Evolutionary conservation across 495 filamentous ascomycete species (phyloP).

Genomic region (Penicillium flavigenum): DNA sequence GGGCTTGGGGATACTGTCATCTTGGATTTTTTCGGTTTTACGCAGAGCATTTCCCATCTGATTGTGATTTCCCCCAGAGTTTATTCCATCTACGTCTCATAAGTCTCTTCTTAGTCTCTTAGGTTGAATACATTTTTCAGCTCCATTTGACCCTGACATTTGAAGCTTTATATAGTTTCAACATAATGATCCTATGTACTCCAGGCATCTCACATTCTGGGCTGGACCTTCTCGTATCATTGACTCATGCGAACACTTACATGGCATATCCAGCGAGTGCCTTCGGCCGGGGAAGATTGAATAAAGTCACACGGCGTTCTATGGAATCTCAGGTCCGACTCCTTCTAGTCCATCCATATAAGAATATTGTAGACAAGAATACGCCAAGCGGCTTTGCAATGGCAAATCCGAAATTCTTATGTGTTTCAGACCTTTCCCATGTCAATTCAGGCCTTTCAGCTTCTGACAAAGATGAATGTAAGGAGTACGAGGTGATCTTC

Average conservation of each 20-base stretch:
- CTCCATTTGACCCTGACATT: neutral
- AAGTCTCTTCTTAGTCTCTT: neutral
- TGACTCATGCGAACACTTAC: constrained; percentile 13
- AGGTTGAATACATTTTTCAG: neutral
- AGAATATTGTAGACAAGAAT: neutral
- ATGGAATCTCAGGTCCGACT: neutral
- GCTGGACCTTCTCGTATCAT: neutral
- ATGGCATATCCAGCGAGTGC: constrained; percentile 6
- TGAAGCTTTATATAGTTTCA: neutral
- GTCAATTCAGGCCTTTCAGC: neutral
- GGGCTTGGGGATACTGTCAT: constrained; percentile 2
- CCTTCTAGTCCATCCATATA: neutral
- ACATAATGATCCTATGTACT: neutral
- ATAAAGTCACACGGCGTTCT: constrained; percentile 20
- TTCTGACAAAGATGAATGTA: neutral
- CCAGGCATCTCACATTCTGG: neutral
- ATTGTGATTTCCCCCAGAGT: constrained; percentile 7
- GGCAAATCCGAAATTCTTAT: neutral
- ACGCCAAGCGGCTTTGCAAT: neutral
- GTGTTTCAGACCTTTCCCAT: neutral
- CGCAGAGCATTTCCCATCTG: constrained; percentile 9
- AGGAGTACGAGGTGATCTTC: neutral
- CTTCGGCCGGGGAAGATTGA: neutral
- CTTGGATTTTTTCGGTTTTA: constrained; percentile 9
- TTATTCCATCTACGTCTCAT: neutral